Percentiles rank a stretch among this genome's conserved stretches.
Conservation (phyloP, 208 protist genomes). For the Trypanosoma avium region DNA sequence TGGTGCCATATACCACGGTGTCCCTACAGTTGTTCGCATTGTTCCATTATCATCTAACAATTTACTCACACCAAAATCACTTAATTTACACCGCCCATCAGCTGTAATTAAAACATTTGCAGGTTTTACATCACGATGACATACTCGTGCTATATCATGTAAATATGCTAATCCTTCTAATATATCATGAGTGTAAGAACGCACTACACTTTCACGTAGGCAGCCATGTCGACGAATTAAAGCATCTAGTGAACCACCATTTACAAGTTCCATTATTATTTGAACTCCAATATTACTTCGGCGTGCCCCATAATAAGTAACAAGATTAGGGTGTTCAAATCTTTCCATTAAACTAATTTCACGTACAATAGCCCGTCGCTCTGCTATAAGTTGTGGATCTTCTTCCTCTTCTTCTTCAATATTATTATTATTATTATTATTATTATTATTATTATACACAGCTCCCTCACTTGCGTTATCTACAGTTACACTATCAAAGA, state of each 20-base stretch:
- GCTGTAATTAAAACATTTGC: constrained; percentile 89
- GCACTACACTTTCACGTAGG: constrained; percentile 74
- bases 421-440: background rate
- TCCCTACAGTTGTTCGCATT: constrained; percentile 84
- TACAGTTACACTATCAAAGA: constrained; percentile 27
- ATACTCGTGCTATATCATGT: constrained; percentile 76
- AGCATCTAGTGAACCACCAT: constrained; percentile 79
- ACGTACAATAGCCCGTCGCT: constrained; percentile 52
- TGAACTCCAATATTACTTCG: constrained; percentile 66
- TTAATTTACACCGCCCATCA: constrained; percentile 82
- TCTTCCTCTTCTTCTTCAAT: constrained; percentile 6
- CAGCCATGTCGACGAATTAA: constrained; percentile 54
- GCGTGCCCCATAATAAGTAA: constrained; percentile 81
- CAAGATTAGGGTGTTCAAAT: constrained; percentile 68
- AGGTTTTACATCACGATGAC: constrained; percentile 91
- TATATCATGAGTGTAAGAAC: constrained; percentile 73
- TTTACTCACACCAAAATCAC: constrained; percentile 88
- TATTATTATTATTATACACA: background rate
- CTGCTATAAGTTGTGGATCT: constrained; percentile 8
- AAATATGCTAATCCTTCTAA: constrained; percentile 80
- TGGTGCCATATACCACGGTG: constrained; percentile 92
- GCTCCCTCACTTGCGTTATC: no score
- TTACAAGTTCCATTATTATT: constrained; percentile 90
- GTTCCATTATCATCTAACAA: constrained; percentile 36
- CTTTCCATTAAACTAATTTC: constrained; percentile 80